phyloP scores from a whole-genome alignment of 2,329 filamentous ascomycete species.

The Ciborinia camelliae region DNA sequence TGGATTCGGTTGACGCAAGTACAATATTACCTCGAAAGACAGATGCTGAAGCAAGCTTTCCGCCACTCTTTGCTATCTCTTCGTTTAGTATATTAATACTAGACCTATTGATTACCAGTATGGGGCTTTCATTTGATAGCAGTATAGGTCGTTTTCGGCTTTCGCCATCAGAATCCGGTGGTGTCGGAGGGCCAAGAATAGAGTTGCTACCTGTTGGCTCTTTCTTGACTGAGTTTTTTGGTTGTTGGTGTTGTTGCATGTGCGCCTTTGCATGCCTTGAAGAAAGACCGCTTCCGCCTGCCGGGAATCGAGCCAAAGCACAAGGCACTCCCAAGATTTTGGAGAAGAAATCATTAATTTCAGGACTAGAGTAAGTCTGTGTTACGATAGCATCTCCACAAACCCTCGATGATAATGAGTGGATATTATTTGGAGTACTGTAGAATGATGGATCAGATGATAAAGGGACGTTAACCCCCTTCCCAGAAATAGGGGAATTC shows the following conservation, averaged over 20 bases:
- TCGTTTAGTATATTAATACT: constrained; percentile 77
- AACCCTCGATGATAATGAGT: constrained; percentile 59
- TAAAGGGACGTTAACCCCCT: constrained; percentile 56
- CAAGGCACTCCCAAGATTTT: constrained; percentile 73
- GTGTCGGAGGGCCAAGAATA: constrained; percentile 54
- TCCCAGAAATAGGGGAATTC: constrained; percentile 27
- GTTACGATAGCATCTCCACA: constrained; percentile 77
- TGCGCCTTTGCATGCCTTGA: constrained; percentile 70
- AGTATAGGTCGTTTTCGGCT: constrained; percentile 56
- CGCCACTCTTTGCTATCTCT: constrained; percentile 60
- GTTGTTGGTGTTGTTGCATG: constrained; percentile 55
- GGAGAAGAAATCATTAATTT: constrained; percentile 76
- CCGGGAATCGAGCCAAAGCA: constrained; percentile 77
- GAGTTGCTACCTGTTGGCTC: constrained; percentile 44
- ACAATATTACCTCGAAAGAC: constrained; percentile 90
- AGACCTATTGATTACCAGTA: constrained; percentile 75
- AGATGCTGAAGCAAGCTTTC: constrained; percentile 63
- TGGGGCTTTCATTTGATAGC: constrained; percentile 90
- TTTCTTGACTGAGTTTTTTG: constrained; percentile 23
- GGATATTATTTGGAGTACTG: constrained; percentile 40
- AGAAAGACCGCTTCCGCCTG: constrained; percentile 56
- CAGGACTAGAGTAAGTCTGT: constrained; percentile 62
- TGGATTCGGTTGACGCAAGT: constrained; percentile 50
- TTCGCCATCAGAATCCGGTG: constrained; percentile 56
- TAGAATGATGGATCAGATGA: constrained; percentile 63